A percentile compares a stretch with the other conserved stretches of the same genome.
These are phyloP conservation scores for Gaultheria prostrata DNA, from an alignment of 148 eudicot genomes.

Conservation along the genomic window DNA sequence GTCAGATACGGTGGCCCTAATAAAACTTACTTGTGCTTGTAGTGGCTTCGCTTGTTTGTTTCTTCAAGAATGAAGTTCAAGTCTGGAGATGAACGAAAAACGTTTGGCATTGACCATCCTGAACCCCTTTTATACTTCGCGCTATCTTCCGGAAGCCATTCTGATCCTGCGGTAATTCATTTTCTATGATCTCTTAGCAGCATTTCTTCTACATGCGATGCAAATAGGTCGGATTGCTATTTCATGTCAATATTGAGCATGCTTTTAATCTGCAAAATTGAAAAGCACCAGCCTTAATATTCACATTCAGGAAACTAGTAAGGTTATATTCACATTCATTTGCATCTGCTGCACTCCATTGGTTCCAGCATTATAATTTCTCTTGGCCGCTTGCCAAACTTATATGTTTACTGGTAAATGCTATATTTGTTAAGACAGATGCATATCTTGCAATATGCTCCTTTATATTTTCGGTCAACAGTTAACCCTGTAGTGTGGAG, in stretches of 20 bases:
- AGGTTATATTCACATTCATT: not conserved
- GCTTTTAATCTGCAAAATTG: not conserved
- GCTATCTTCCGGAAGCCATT: conserved; percentile 86
- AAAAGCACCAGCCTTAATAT: not conserved
- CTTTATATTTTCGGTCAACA: not conserved
- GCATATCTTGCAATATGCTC: not conserved
- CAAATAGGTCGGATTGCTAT: not conserved
- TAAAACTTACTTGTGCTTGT: conserved; percentile 18
- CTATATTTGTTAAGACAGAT: not conserved
- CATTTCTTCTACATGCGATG: not conserved
- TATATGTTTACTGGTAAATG: not conserved
- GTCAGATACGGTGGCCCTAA: not conserved
- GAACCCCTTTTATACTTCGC: conserved; percentile 95
- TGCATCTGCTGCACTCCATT: not conserved
- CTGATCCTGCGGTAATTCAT: conserved; percentile 86
- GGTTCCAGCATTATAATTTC: not conserved
- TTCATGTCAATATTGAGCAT: not conserved
- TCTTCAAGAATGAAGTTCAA: conserved; percentile 75
- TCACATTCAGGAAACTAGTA: not conserved
- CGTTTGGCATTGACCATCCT: conserved; percentile 70
- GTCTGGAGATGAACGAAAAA: conserved; percentile 64
- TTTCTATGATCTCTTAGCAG: conserved; percentile 3
- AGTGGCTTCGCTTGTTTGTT: conserved; percentile 87
- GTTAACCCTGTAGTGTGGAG: not conserved
- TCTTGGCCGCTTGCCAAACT: not conserved